A percentile compares a stretch with the other conserved stretches of the same genome.
phyloP scores from a whole-genome alignment of 345 rosid species.

The Rubroshorea leprosula region DNA sequence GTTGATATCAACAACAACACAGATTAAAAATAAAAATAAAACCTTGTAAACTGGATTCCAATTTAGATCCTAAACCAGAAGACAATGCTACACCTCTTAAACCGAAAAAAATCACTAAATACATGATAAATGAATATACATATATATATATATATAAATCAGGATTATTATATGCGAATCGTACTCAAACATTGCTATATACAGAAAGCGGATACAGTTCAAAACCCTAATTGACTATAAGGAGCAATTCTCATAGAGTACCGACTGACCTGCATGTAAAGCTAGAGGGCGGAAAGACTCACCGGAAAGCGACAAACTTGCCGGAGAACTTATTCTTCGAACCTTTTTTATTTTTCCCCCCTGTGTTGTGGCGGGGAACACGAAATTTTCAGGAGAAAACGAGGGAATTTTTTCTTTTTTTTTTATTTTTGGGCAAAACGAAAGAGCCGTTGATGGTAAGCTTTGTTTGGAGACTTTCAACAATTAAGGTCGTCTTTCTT shows the following conservation, averaged over 20 bases:
- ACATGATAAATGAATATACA: too few relatives aligned
- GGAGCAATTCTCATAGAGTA: not conserved
- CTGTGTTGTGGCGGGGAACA: not conserved
- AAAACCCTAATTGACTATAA: not conserved
- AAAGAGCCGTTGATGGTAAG: too few relatives aligned
- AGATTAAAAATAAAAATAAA: too few relatives aligned
- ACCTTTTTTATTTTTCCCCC: not conserved
- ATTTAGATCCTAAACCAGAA: not conserved
- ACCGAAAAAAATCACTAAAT: too few relatives aligned
- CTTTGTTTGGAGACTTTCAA: too few relatives aligned
- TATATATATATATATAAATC: too few relatives aligned
- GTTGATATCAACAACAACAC: too few relatives aligned
- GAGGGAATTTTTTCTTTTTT: not conserved
- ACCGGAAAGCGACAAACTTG: not conserved
- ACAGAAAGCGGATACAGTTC: not conserved
- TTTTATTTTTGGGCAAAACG: too few relatives aligned
- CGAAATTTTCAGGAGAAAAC: not conserved
- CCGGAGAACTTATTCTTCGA: not conserved
- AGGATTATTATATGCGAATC: not conserved
- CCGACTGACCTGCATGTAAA: slow-evolving; percentile 6
- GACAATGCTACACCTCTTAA: not conserved
- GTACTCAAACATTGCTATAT: not conserved
- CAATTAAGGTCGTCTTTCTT: too few relatives aligned
- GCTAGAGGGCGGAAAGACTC: not conserved
- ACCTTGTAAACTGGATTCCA: not conserved